phyloP scores from a whole-genome alignment of 2,329 filamentous ascomycete genomes.

The Calonectria pauciramosa region DNA sequence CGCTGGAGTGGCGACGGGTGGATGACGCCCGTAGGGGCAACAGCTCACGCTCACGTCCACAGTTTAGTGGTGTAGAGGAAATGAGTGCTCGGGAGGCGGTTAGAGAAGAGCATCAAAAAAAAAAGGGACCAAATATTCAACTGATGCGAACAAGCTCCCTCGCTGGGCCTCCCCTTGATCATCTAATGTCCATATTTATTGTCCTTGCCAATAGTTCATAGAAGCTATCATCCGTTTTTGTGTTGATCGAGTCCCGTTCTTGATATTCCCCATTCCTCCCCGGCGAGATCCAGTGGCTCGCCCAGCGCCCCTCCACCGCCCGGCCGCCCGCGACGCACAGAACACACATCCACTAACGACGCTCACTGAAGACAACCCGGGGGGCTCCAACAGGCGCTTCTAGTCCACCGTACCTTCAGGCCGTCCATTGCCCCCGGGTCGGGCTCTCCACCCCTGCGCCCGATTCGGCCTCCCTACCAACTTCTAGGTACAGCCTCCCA shows the following conservation, averaged over 20 bases:
- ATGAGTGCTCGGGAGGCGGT: background rate
- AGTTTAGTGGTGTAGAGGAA: background rate
- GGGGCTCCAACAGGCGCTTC: background rate
- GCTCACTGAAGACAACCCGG: conserved; percentile 8
- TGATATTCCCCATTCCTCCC: conserved; percentile 19
- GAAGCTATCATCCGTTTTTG: conserved; percentile 3
- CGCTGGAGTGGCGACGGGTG: background rate
- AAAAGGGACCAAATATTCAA: background rate
- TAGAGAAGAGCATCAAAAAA: background rate
- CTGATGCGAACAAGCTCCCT: background rate
- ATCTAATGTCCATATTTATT: background rate
- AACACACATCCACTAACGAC: background rate
- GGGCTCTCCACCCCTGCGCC: conserved; percentile 15
- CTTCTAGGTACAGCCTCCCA: conserved; percentile 8
- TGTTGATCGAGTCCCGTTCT: background rate
- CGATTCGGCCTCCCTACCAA: conserved; percentile 26
- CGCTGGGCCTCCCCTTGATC: background rate
- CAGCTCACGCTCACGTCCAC: background rate
- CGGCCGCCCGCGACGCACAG: conserved; percentile 14
- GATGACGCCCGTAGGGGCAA: background rate
- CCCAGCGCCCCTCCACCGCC: conserved; percentile 6
- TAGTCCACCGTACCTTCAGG: conserved; percentile 7
- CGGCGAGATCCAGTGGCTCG: background rate
- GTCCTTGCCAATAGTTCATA: background rate
- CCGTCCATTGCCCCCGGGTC: background rate